Conservation (phyloP, 1,139 yeast species). For the Protomyces inundatus region DNA sequence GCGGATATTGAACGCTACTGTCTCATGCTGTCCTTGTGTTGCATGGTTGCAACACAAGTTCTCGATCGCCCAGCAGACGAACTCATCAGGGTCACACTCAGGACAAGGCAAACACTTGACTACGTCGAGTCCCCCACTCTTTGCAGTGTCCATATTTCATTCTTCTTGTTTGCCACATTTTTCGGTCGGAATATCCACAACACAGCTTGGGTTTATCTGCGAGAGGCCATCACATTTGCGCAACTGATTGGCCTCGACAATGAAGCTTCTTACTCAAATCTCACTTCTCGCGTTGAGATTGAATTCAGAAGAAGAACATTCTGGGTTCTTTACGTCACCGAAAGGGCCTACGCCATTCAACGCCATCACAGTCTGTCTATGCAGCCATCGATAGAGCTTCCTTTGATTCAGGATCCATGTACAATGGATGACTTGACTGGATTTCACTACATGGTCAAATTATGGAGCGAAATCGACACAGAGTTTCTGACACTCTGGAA, state of each 20-base stretch:
- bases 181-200: constrained; percentile 24
- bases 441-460: constrained; percentile 17
- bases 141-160: constrained; percentile 31
- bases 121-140: constrained; percentile 28
- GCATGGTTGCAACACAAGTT: constrained; percentile 31
- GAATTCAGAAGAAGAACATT: constrained; percentile 10
- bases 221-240: constrained; percentile 33
- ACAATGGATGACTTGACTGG: constrained; percentile 9
- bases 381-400: constrained; percentile 19
- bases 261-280: constrained; percentile 27
- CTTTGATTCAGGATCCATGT: neutral
- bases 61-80: constrained; percentile 24
- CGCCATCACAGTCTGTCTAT: constrained; percentile 13
- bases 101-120: constrained; percentile 29
- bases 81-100: constrained; percentile 26
- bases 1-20: constrained; percentile 26
- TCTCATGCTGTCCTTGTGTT: constrained; percentile 30
- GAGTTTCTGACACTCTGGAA: constrained; percentile 18
- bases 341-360: constrained; percentile 20
- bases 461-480: constrained; percentile 16
- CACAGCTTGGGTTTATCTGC: constrained; percentile 31
- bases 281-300: neutral
- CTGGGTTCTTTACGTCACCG: constrained; percentile 23
- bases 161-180: constrained; percentile 31
- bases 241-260: constrained; percentile 31